A percentile compares a stretch with the other conserved stretches of the same genome.
phyloP scores from a whole-genome alignment of 2,329 filamentous ascomycete species.

The Sordariomycetes sp. region DNA sequence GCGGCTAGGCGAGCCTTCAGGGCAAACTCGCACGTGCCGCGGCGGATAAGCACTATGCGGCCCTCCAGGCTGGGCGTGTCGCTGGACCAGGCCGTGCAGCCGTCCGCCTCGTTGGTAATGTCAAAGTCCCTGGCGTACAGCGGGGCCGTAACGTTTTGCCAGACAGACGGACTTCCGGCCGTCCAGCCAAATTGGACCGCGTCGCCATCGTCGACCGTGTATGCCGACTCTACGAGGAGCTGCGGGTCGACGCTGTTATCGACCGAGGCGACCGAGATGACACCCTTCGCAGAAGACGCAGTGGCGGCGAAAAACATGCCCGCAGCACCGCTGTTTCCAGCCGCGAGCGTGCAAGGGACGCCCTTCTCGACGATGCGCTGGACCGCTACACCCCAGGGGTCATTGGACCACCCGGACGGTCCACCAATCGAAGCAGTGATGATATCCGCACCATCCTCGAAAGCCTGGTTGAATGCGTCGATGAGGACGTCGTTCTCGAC shows the following conservation, averaged over 20 bases:
- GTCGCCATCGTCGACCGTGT: conserved; percentile 20
- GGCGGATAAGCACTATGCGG: conserved; percentile 45
- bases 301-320: conserved; percentile 34
- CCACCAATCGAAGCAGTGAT: conserved; percentile 43
- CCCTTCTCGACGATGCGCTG: conserved; percentile 38
- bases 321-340: conserved; percentile 31
- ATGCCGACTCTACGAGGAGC: conserved; percentile 27
- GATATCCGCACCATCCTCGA: conserved; percentile 42
- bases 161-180: conserved; percentile 24
- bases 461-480: conserved; percentile 44
- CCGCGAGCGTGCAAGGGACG: conserved; percentile 37
- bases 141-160: conserved; percentile 29
- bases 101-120: conserved; percentile 30
- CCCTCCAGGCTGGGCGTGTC: conserved; percentile 42
- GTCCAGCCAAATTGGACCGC: conserved; percentile 27
- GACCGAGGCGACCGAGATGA: conserved; percentile 34
- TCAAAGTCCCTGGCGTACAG: conserved; percentile 37
- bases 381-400: conserved; percentile 34
- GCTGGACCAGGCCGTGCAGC: conserved; percentile 35
- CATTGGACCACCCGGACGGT: conserved; percentile 35
- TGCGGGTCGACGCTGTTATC: conserved; percentile 30
- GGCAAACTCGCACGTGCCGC: conserved; percentile 42
- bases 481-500: conserved; percentile 44
- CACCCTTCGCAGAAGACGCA: conserved; percentile 31
- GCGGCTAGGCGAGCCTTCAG: conserved; percentile 39